Conservation (phyloP, 805 yeast species). For the Schwanniomyces sp. region DNA sequence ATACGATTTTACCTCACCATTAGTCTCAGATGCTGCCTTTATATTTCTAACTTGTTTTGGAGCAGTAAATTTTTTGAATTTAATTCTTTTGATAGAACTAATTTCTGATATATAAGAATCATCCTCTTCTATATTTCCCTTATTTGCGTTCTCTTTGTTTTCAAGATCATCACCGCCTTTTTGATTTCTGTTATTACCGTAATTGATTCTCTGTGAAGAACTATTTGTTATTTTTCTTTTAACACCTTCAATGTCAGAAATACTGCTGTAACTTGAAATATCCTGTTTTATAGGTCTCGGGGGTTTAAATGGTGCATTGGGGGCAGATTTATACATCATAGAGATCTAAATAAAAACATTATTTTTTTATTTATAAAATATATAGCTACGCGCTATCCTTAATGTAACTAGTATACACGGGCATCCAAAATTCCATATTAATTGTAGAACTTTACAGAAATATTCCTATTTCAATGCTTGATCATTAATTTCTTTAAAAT, state of each 20-base stretch:
- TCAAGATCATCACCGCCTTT: neutral
- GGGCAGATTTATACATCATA: slow-evolving; percentile 6
- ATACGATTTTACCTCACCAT: slow-evolving; percentile 8
- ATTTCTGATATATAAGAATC: neutral
- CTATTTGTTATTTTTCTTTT: neutral
- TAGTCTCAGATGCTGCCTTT: neutral
- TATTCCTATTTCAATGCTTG: neutral
- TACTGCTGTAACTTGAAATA: neutral
- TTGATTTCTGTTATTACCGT: neutral
- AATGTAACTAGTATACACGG: neutral
- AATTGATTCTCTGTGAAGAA: neutral
- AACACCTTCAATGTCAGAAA: neutral
- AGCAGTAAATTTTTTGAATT: neutral
- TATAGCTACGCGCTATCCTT: neutral
- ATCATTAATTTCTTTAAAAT: neutral
- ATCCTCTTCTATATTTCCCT: neutral
- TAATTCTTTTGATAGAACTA: neutral
- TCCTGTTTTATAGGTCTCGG: slow-evolving; percentile 33
- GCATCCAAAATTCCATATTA: neutral
- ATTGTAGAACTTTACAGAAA: neutral
- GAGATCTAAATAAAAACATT: neutral
- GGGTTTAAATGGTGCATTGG: slow-evolving; percentile 51
- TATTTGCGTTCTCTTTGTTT: neutral
- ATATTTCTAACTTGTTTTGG: neutral
- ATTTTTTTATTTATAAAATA: neutral